A percentile compares a stretch with the other conserved stretches of the same genome.
Evolutionary conservation across 345 rosid species (phyloP).

Genomic region (Moricandia arvensis): DNA sequence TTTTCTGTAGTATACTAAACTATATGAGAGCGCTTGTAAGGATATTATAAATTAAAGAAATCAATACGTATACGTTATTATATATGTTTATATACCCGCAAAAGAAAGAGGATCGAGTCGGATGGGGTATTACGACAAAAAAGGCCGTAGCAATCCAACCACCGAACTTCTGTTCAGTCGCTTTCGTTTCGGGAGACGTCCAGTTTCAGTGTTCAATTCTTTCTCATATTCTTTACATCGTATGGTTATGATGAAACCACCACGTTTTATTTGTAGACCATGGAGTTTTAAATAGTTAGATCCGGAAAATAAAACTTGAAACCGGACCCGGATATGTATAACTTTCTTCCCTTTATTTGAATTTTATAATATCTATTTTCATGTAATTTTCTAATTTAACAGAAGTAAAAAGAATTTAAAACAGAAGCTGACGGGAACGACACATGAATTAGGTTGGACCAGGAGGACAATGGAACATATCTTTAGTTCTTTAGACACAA

Average conservation of each 20-base stretch:
- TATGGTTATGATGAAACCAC: background rate
- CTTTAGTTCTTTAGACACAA: constrained; percentile 34
- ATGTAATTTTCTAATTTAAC: background rate
- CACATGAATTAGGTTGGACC: constrained; percentile 32
- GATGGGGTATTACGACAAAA: constrained; percentile 5
- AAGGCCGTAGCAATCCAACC: constrained; percentile 20
- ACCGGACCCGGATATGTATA: background rate
- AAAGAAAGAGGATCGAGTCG: constrained; percentile 2
- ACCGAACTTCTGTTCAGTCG: constrained; percentile 27
- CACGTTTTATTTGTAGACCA: background rate
- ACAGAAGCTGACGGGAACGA: constrained; percentile 32
- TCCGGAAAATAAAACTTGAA: background rate
- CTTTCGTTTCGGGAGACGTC: constrained; percentile 24
- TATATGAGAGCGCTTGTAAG: background rate
- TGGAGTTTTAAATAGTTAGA: background rate
- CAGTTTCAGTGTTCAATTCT: constrained; percentile 28
- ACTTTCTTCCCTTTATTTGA: background rate
- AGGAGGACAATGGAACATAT: background rate
- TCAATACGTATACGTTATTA: constrained; percentile 7
- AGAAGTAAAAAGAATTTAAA: background rate
- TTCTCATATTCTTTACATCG: constrained; percentile 5
- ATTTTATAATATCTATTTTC: background rate
- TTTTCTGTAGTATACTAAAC: background rate
- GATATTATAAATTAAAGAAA: background rate
- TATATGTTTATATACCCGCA: background rate